phyloP scores from a whole-genome alignment of 2,329 filamentous ascomycete species.

The Talaromyces islandicus region DNA sequence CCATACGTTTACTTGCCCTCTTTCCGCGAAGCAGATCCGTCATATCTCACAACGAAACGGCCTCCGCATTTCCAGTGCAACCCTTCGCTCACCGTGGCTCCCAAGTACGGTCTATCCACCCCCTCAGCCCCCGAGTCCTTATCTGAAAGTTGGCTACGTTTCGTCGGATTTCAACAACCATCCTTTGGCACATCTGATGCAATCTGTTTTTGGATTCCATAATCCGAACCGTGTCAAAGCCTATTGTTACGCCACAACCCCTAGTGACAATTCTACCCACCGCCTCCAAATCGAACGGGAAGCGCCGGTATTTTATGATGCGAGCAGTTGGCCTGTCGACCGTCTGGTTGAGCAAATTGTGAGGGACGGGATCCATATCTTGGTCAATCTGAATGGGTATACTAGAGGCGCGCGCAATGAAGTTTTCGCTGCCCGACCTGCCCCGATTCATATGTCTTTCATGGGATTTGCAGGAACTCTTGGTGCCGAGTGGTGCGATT shows the following conservation, averaged over 20 bases:
- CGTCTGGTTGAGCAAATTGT: constrained; percentile 80
- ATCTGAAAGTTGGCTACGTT: constrained; percentile 89
- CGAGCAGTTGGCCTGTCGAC: constrained; percentile 79
- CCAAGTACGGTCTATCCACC: constrained; percentile 75
- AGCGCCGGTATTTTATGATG: constrained; percentile 84
- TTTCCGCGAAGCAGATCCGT: constrained; percentile 85
- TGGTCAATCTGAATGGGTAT: constrained; percentile 97
- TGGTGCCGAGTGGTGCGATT: constrained; percentile 97
- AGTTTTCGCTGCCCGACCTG: constrained; percentile 88
- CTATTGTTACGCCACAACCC: constrained; percentile 92
- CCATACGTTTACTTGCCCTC: constrained; percentile 92
- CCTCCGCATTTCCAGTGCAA: constrained; percentile 84
- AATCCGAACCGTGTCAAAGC: constrained; percentile 67
- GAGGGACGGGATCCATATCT: constrained; percentile 81
- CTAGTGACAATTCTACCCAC: constrained; percentile 82
- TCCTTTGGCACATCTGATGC: constrained; percentile 93
- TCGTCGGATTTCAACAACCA: constrained; percentile 99
- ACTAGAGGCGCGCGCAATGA: constrained; percentile 95
- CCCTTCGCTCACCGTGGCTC: constrained; percentile 80
- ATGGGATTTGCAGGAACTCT: constrained; percentile 98
- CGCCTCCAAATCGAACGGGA: constrained; percentile 89
- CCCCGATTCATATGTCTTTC: constrained; percentile 98
- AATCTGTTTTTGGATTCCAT: constrained; percentile 94
- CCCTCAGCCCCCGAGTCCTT: constrained; percentile 71
- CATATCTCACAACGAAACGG: constrained; percentile 94